These are phyloP conservation scores for Quercus tomentella DNA, from an alignment of 331 rosid genomes.

Conservation along the genomic window DNA sequence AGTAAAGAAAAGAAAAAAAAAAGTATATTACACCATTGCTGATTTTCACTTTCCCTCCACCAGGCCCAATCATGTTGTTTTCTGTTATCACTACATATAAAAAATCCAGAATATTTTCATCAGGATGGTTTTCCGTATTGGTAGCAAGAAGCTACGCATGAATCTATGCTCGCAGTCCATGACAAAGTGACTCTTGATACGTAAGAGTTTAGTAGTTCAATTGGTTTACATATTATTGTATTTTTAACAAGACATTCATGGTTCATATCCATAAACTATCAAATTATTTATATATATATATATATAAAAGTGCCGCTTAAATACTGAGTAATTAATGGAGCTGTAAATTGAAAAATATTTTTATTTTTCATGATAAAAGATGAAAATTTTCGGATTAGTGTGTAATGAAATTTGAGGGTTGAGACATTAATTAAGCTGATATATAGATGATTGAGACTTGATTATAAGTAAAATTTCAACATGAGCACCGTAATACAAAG, in stretches of 20 bases:
- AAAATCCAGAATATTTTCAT: background rate
- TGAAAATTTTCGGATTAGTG: background rate
- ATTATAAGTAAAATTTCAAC: background rate
- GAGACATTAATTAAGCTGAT: background rate
- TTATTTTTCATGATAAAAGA: background rate
- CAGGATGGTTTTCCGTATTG: background rate
- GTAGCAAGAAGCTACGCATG: no score
- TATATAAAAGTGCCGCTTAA: accelerated
- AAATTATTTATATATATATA: background rate
- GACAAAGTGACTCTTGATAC: background rate
- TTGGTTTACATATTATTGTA: no score
- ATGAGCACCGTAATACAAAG: background rate
- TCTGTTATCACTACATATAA: background rate
- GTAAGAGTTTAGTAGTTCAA: no score
- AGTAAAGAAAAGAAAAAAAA: no score
- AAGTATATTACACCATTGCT: background rate
- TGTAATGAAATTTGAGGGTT: background rate
- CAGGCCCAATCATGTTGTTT: background rate
- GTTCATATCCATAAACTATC: background rate
- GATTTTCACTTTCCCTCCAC: background rate
- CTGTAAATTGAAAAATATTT: no score
- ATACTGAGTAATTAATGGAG: no score
- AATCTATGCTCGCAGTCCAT: no score
- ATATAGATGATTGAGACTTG: background rate
- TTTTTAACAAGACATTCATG: accelerated